Conservation (phyloP, 169 alveolate species). For the Cryptosporidium felis region DNA sequence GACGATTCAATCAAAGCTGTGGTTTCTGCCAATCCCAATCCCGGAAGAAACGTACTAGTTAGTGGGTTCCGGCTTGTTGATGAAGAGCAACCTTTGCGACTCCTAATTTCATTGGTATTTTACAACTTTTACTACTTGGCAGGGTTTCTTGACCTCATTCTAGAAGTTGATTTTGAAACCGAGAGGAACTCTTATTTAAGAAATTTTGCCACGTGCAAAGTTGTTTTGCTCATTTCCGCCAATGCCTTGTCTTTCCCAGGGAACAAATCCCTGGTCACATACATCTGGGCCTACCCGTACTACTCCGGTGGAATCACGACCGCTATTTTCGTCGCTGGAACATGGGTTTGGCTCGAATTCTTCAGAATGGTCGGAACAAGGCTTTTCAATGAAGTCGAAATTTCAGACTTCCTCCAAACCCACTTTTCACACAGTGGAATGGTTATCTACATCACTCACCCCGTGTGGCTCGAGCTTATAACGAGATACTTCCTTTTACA, state of each 20-base stretch:
- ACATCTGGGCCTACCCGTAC: conserved; percentile 65
- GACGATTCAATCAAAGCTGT: conserved; percentile 4
- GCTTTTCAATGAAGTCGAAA: neutral
- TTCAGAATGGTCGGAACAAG: conserved; percentile 6
- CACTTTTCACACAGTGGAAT: conserved; percentile 58
- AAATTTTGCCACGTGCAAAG: conserved; percentile 3
- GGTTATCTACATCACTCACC: conserved; percentile 53
- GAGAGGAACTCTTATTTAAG: conserved; percentile 3
- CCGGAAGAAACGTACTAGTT: neutral
- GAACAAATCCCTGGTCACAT: conserved; percentile 53
- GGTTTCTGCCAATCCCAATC: neutral
- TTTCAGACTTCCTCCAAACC: neutral
- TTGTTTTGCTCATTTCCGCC: neutral
- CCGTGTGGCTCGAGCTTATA: conserved; percentile 56
- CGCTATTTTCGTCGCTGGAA: conserved; percentile 22
- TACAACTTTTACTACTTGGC: conserved; percentile 39
- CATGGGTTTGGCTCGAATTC: conserved; percentile 71
- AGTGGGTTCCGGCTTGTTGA: conserved; percentile 9
- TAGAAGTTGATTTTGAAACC: conserved; percentile 21
- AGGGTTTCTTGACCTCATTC: conserved; percentile 33
- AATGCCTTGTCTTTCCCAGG: conserved; percentile 61
- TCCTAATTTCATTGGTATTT: conserved; percentile 19
- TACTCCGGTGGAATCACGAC: conserved; percentile 62
- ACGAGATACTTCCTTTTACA: conserved; percentile 11
- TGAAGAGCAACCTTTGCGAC: conserved; percentile 41